phyloP scores from a whole-genome alignment of 768 basidiomycete species.

The Gelatoporia subvermispora region DNA sequence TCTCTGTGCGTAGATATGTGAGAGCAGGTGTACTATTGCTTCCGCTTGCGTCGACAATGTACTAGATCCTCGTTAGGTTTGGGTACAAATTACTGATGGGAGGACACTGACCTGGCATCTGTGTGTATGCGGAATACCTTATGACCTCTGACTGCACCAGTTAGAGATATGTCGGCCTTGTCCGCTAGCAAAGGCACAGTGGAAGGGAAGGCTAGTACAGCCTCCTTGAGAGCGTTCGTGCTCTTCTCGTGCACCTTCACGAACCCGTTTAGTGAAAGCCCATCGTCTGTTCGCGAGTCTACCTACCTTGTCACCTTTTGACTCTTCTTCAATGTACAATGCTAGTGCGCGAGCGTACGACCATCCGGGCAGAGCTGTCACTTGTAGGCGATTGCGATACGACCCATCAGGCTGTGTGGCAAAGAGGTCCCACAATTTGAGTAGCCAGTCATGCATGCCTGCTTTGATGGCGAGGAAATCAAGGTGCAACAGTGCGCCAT shows the following conservation, averaged over 20 bases:
- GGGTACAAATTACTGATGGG: slow-evolving; percentile 1
- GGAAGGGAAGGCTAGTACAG: slow-evolving; percentile 74
- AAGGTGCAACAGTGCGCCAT: slow-evolving; percentile 76
- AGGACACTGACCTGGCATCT: slow-evolving; percentile 51
- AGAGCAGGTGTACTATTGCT: slow-evolving; percentile 68
- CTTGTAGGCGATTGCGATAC: slow-evolving; percentile 5
- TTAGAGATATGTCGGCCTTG: slow-evolving; percentile 69
- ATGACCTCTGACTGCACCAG: slow-evolving; percentile 53
- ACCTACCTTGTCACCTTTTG: slow-evolving; percentile 33
- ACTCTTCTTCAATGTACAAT: slow-evolving; percentile 37
- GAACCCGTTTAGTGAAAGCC: not conserved
- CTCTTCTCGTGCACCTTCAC: slow-evolving; percentile 40
- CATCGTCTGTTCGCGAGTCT: not conserved
- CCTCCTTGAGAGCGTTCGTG: slow-evolving; percentile 65
- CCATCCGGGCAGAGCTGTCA: slow-evolving; percentile 70
- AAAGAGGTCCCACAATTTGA: slow-evolving; percentile 59
- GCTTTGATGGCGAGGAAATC: slow-evolving; percentile 84
- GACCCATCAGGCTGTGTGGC: slow-evolving; percentile 22
- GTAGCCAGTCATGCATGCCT: slow-evolving; percentile 74
- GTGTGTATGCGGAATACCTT: slow-evolving; percentile 66
- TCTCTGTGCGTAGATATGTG: slow-evolving; percentile 83
- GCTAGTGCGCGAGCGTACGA: slow-evolving; percentile 68
- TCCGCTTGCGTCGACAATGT: slow-evolving; percentile 26
- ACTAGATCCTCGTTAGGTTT: slow-evolving; percentile 6
- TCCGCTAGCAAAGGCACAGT: slow-evolving; percentile 81